These are phyloP conservation scores for Fusarium sp. DNA, from an alignment of 2,329 filamentous ascomycete species.

Conservation along the genomic window DNA sequence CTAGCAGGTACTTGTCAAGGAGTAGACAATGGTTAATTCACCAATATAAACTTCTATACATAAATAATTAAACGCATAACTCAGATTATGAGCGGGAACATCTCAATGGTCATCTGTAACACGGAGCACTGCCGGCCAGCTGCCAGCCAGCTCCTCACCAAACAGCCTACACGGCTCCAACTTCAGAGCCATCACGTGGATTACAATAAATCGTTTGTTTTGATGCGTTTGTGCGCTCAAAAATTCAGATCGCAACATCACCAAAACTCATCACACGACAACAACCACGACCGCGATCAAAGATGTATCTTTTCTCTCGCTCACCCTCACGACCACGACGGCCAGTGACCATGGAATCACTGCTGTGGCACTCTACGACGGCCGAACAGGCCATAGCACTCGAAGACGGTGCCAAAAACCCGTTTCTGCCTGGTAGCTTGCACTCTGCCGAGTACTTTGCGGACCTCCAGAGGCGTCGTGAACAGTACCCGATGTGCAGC, in stretches of 20 bases:
- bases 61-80: not conserved
- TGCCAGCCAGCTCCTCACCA: not conserved
- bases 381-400: not conserved
- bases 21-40: too few relatives aligned
- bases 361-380: not conserved
- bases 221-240: not conserved
- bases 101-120: not conserved
- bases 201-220: not conserved
- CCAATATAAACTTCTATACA: too few relatives aligned
- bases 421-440: not conserved
- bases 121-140: not conserved
- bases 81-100: not conserved
- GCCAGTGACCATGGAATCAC: not conserved
- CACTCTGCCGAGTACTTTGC: not conserved
- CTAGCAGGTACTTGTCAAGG: too few relatives aligned
- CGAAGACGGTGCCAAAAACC: not conserved
- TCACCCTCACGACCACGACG: not conserved
- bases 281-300: not conserved
- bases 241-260: not conserved
- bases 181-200: not conserved
- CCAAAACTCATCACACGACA: not conserved
- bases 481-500: not conserved
- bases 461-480: not conserved
- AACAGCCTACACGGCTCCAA: not conserved
- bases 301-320: not conserved